phyloP scores from a whole-genome alignment of 2,329 filamentous ascomycete species.

The Coccinonectria pachysandricola region DNA sequence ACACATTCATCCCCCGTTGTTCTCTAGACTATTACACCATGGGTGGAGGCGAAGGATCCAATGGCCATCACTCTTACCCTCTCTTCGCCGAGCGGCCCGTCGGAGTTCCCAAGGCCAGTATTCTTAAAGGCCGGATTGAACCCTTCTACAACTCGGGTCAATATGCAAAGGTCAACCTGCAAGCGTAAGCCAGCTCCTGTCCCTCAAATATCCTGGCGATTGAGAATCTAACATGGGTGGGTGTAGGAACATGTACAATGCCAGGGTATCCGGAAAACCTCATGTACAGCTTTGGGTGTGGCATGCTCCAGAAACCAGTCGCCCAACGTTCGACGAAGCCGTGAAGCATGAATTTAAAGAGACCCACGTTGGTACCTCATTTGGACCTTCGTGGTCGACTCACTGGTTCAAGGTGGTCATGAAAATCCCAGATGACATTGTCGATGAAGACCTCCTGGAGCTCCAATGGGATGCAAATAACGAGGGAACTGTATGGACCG shows the following conservation, averaged over 20 bases:
- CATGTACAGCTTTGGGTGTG: slow-evolving; percentile 80
- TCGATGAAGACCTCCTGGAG: slow-evolving; percentile 73
- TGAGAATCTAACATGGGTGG: no score
- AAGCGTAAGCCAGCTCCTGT: slow-evolving; percentile 42
- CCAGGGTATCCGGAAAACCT: slow-evolving; percentile 49
- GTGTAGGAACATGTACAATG: slow-evolving; percentile 29
- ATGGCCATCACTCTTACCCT: slow-evolving; percentile 39
- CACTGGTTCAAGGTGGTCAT: slow-evolving; percentile 91
- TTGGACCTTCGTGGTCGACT: slow-evolving; percentile 93
- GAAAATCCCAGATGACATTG: slow-evolving; percentile 63
- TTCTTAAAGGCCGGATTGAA: slow-evolving; percentile 74
- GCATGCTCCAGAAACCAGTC: slow-evolving; percentile 66
- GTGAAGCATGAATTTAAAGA: slow-evolving; percentile 62
- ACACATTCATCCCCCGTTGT: no score
- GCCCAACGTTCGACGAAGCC: slow-evolving; percentile 82
- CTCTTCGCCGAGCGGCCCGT: slow-evolving; percentile 41
- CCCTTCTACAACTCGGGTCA: slow-evolving; percentile 74
- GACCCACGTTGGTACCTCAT: slow-evolving; percentile 64
- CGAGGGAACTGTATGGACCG: slow-evolving; percentile 88
- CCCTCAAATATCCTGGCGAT: no score
- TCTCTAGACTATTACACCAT: no score
- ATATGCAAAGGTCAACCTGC: slow-evolving; percentile 64
- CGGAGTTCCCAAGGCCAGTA: slow-evolving; percentile 72
- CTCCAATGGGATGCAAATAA: slow-evolving; percentile 94
- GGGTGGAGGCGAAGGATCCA: slow-evolving; percentile 37